Conservation (phyloP, 2,329 filamentous ascomycete species). For the Cladophialophora exuberans region DNA sequence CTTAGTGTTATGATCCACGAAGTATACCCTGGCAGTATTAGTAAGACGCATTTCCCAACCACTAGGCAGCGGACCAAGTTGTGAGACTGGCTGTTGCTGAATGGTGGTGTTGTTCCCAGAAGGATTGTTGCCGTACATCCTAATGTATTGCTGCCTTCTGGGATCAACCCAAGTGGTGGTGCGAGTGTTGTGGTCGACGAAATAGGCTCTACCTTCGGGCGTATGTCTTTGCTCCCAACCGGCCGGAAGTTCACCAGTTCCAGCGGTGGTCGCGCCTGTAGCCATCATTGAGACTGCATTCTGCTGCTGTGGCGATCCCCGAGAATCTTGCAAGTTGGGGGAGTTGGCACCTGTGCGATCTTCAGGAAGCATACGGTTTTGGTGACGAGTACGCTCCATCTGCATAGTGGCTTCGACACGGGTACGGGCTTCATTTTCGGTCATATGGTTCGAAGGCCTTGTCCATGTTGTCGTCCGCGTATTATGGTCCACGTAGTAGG, state of each 20-base stretch:
- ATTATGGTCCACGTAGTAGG: constrained; percentile 98
- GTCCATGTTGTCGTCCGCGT: constrained; percentile 97
- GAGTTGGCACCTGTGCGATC: constrained; percentile 93
- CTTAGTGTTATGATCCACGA: constrained; percentile 99
- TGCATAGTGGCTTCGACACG: constrained; percentile 90
- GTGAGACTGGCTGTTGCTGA: constrained; percentile 95
- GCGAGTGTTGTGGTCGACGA: constrained; percentile 97
- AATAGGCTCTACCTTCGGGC: constrained; percentile 91
- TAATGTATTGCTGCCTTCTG: constrained; percentile 93
- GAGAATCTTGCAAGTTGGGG: constrained; percentile 68
- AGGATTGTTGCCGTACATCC: constrained; percentile 89
- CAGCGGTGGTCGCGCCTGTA: constrained; percentile 87
- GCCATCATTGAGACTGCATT: constrained; percentile 80
- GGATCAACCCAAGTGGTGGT: constrained; percentile 99
- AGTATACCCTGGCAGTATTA: constrained; percentile 96
- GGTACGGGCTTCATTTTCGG: constrained; percentile 73
- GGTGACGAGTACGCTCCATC: constrained; percentile 88
- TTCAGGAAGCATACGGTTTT: constrained; percentile 93
- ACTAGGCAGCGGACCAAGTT: constrained; percentile 90
- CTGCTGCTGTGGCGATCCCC: constrained; percentile 49
- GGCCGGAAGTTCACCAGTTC: constrained; percentile 89
- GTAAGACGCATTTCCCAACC: constrained; percentile 99
- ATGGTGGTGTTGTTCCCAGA: constrained; percentile 74
- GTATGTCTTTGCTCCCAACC: constrained; percentile 97
- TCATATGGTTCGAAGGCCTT: constrained; percentile 78